Base-by-base conservation (phyloP, 352 stramenopile genomes). In the Phytophthora boehmeriae region DNA sequence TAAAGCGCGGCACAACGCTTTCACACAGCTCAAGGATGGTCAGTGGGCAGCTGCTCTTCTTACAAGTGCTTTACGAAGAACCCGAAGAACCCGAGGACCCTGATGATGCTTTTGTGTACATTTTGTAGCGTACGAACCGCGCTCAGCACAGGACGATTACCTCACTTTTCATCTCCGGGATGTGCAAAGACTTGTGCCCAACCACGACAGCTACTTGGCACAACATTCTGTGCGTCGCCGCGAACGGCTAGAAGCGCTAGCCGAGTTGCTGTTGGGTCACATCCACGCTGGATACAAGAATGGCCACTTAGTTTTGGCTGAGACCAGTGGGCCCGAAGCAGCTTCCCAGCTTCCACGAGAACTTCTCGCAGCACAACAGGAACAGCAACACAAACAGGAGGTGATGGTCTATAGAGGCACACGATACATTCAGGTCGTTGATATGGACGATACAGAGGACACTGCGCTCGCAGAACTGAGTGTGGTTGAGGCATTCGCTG, bases 1-100 rank as follows among this genome's bases (percentile, higher is more conserved):
- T 90, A 20, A 39, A 76, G 41, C 76, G 78, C 1, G 63, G 60
- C 10, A 79, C 63, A 0, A 58, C 54, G 16, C 68, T 90, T 2
- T 86, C 67, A 42, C 80, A 79, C 13, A 68, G 78, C 16, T 63
- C 74, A 11, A 60, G 64, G 8, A 63, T 74, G 14, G 27, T 91
- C 2, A 79, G 63, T 30, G 61, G 60, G 2, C 78, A 86, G 32
- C 68, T 73, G 38, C 42, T 90, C 25, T 39, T 90, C 14, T 45
- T 93, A 0, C 84, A 89, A 53, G 77, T 89, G 27, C 59, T 90
- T 0, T 88, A 80, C 49, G 82, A 89, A 55, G 79, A 89, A 52
- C 52, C 55, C 6, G 41, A 73, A 27, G 45, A 46, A 4, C 36
- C 53, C 8, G 68, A 75, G 20, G 49, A 68, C 17, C 47, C 59